Percentiles rank a stretch among this genome's conserved stretches.
Conservation (phyloP, 148 eudicot species). For the Cornus kousa region DNA sequence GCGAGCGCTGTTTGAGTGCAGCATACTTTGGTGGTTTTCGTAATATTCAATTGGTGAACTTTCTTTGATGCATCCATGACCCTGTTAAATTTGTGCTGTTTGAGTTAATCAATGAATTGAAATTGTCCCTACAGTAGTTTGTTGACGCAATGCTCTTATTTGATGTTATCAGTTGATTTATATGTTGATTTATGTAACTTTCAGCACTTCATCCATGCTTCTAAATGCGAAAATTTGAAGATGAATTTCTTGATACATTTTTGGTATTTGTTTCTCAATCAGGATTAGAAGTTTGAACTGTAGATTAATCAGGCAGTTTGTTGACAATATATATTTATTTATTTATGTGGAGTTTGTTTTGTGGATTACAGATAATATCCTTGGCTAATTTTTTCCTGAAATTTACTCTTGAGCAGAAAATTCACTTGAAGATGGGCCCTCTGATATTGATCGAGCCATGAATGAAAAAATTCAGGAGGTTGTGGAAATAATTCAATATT, state of each 20-base stretch:
- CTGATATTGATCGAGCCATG: background rate
- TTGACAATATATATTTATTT: background rate
- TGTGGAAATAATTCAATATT: background rate
- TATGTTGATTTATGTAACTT: background rate
- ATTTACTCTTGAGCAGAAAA: background rate
- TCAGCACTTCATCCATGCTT: background rate
- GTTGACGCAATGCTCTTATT: background rate
- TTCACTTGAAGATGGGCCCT: background rate
- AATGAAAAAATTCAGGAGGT: background rate
- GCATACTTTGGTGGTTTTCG: background rate
- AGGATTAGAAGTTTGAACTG: slow-evolving; percentile 9
- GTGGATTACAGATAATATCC: background rate
- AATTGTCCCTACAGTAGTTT: background rate
- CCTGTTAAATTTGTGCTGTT: background rate
- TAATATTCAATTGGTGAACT: background rate
- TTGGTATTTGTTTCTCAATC: slow-evolving; percentile 4
- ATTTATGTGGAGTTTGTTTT: background rate
- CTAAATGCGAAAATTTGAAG: background rate
- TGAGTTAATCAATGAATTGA: background rate
- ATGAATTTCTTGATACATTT: background rate
- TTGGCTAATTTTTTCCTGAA: background rate
- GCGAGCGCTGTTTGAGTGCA: background rate
- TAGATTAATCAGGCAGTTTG: slow-evolving; percentile 9
- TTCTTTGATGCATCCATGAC: background rate
- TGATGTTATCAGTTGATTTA: background rate